Base-by-base conservation (phyloP, 2,329 filamentous ascomycete genomes). In the Beauveria australis region DNA sequence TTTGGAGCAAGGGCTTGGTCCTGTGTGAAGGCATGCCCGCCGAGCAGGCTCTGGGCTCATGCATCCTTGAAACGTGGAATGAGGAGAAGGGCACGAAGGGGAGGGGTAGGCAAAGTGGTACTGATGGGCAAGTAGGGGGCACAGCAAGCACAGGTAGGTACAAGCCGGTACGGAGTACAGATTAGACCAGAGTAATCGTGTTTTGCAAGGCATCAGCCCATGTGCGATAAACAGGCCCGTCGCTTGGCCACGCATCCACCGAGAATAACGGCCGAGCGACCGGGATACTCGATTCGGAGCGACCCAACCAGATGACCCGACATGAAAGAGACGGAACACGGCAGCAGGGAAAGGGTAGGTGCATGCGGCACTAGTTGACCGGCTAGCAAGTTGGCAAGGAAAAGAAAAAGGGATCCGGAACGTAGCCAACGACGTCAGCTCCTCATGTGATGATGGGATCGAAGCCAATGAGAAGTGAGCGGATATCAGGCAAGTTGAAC, bases 261-360 rank as follows among this genome's bases (percentile, higher is more conserved):
- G 37, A 28, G 19, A 41, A 9, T 8, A 10, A 53, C 51, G 19
- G 33, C 16, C 54, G 12, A 52, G 30, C 30, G 30, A 33, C 30
- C 56, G 56, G 56, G 56, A 59, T 59, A 59, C 56, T 59, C 47
- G 33, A 59, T 57, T 57, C 18, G 56, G 46, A 52, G 33, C 5
- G 43, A 24, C 22, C 16, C 16, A 9, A 55, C 7, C 24, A 22
- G 41, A 18, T 33, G 30, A 33, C 30, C 30, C 33, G 24, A 24
- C 16, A 46, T 56, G 53, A 33, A 33, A 33, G 53, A 47, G 30
- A 54, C 52, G 22, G 30, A 14, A 22, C 22, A 30, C 14, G 37
- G 51, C 33, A 53, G 8, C 51, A 53, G 33, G 48, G 51, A 43
- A 53, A 53, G 51, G 44, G 43, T 47, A 26, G 24, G 37, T 48